Conservation (phyloP, 139 green algal species). For the Eudorina sp. region DNA sequence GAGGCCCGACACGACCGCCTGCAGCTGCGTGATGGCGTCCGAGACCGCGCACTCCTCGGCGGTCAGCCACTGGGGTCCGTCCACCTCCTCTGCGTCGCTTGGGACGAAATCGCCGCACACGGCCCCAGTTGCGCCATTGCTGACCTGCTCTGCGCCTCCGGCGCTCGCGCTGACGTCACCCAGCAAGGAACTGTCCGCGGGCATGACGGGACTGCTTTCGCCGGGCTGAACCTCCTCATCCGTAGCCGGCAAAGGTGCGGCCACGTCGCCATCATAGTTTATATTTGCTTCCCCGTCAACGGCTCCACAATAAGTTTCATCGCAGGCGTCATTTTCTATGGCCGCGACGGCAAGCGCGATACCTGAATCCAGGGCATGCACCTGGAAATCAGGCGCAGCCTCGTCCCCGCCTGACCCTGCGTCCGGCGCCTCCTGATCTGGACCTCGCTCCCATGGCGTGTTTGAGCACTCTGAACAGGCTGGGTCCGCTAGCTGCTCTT, state of each 20-base stretch:
- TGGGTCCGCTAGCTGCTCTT: not conserved
- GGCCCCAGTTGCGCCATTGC: not conserved
- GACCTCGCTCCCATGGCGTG: not conserved
- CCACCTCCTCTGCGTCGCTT: not conserved
- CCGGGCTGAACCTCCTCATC: too few relatives aligned
- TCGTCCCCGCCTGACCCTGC: not conserved
- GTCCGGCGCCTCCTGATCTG: not conserved
- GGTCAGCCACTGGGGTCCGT: not conserved
- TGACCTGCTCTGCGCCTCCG: not conserved
- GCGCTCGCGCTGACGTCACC: too few relatives aligned
- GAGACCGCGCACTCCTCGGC: slow-evolving; percentile 5
- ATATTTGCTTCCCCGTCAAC: too few relatives aligned
- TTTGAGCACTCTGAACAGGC: not conserved
- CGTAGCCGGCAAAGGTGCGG: too few relatives aligned
- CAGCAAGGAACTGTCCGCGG: not conserved
- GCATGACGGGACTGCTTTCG: not conserved
- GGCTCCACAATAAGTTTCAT: too few relatives aligned
- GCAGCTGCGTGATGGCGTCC: slow-evolving; percentile 15
- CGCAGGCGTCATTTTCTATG: too few relatives aligned
- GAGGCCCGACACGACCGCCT: not conserved
- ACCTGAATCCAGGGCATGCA: too few relatives aligned
- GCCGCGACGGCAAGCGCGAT: too few relatives aligned
- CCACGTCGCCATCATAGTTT: too few relatives aligned
- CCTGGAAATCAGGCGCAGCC: too few relatives aligned
- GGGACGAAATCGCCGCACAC: not conserved